Base-by-base conservation (phyloP, 2,329 filamentous ascomycete species). In the Elsinoe ampelina region DNA sequence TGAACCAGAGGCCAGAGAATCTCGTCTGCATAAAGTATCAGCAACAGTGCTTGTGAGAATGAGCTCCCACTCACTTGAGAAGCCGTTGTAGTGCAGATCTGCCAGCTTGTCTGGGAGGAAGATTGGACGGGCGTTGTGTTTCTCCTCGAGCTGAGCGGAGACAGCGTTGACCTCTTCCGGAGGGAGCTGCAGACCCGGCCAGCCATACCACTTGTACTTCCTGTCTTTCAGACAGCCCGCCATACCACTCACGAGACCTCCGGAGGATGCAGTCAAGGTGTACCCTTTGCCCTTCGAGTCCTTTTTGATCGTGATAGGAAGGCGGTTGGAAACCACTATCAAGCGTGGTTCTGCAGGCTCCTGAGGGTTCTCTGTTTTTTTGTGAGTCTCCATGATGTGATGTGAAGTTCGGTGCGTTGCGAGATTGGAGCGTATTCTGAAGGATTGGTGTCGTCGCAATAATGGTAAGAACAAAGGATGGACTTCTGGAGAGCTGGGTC, bases 1-100 rank as follows among this genome's bases (percentile, higher is more conserved):
- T 97, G 93, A 77, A 98, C 95, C 38, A 98, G 83, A 2, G 93
- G 93, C 93, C 93, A 98, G 59, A 98, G 84, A 70, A 97, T 97
- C 6, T 89, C 95, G 73, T 98, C 89, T 92, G 19, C 12, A n/a
- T 8, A 19, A 26, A 4, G 20, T 13, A n/a, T 15, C 36, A 51
- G 38, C 17, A 2, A 43, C 13, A 13, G 32, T 19, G 13, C 22
- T 22, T 17, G 45, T 41, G 38, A 19, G 15, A 34, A 7, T 19
- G 17, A 35, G 34, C 11, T 15, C 26, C 6, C 48, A 68, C 86
- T 71, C 75, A 95, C 89, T 97, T 36, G 91, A 92, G 71, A 97
- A 97, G 48, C 93, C 93, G 68, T 98, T 98, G 78, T 98, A 97
- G 73, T 97, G 93, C 61, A 85, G 82, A 71, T 97, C 93, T 54